Evolutionary conservation across 2,329 filamentous ascomycete genomes (phyloP), one percentile per base, ranked within the genome.

Genomic region (Aureobasidium mangrovei): DNA sequence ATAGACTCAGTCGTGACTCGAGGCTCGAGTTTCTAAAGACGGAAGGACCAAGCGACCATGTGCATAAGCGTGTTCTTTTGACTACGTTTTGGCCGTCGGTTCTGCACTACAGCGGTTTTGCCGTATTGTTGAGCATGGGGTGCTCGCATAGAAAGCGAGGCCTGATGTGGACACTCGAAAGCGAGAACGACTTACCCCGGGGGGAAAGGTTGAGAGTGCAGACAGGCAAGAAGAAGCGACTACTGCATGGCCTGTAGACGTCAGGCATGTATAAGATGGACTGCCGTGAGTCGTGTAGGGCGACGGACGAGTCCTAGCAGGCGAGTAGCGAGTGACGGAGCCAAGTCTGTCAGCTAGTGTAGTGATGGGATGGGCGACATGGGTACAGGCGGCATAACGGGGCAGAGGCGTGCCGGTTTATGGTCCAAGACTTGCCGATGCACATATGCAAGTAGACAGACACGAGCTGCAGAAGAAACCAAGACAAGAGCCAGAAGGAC

Each of bases 211-310:
- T 18, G 18, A 18, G 18, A 18, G 18, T 18, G 46, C 8, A 33
- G 32, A n/a, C 26, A 12, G 46, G 46, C 27, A 32, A 49, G 40
- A 40, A 39, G 35, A 49, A 49, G 35, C 46, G 46, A 49, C 24
- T n/a, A 12, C 6, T 41, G 39, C 39, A 7, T 40, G 8, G 27
- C 18, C 39, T 12, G 32, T 18, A 18, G n/a, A 26, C 4, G 46
- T 32, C 36, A 32, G n/a, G 35, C 46, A 49, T 49, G 46, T 49
- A 49, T 49, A 49, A 49, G 46, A 49, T 18, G 12, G 10, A 18
- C 35, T n/a, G 7, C 36, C 12, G 40, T 49, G 46, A 49, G 40
- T 49, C 46, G 18, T 49, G 46, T 49, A n/a, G 36, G 26, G 18
- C 12, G n/a, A 40, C 28, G 35, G 46, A 18, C 27, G n/a, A 40